Percentiles rank a stretch among this genome's conserved stretches.
Conservation (phyloP, 176 grass and related monocot species). For the Hsuehochloa calcarea region DNA sequence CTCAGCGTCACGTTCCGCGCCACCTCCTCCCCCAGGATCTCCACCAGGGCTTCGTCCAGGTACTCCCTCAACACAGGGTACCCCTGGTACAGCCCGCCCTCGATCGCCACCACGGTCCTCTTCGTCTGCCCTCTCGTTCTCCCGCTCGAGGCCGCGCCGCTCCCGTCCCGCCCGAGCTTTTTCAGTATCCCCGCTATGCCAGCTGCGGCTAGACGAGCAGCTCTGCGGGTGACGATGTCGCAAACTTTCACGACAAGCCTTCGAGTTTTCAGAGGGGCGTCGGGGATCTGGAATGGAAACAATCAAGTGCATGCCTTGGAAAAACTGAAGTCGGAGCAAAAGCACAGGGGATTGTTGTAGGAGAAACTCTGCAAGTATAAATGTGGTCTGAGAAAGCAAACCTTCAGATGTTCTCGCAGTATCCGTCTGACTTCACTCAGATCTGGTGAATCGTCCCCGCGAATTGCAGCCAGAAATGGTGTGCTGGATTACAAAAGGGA, state of each 20-base stretch:
- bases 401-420: constrained; percentile 65
- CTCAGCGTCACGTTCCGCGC: constrained; percentile 55
- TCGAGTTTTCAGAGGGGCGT: constrained; percentile 63
- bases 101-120: constrained; percentile 65
- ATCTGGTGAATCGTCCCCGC: constrained; percentile 77
- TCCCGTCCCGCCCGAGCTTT: constrained; percentile 84
- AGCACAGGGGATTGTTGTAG: background rate
- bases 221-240: constrained; percentile 63
- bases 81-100: constrained; percentile 65
- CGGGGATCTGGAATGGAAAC: constrained; percentile 47
- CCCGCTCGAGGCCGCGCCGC: constrained; percentile 34
- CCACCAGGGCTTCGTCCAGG: constrained; percentile 65
- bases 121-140: constrained; percentile 38
- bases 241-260: constrained; percentile 70
- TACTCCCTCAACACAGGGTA: constrained; percentile 81
- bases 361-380: background rate
- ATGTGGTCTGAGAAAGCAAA: background rate
- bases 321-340: background rate
- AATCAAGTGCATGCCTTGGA: background rate
- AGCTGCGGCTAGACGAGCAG: constrained; percentile 71
- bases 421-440: constrained; percentile 77
- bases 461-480: constrained; percentile 72
- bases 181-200: constrained; percentile 81
- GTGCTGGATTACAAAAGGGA: constrained; percentile 46
- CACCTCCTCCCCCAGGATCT: constrained; percentile 81